phyloP scores from a whole-genome alignment of 2,329 filamentous ascomycete genomes.

The Lachnellula occidentalis region DNA sequence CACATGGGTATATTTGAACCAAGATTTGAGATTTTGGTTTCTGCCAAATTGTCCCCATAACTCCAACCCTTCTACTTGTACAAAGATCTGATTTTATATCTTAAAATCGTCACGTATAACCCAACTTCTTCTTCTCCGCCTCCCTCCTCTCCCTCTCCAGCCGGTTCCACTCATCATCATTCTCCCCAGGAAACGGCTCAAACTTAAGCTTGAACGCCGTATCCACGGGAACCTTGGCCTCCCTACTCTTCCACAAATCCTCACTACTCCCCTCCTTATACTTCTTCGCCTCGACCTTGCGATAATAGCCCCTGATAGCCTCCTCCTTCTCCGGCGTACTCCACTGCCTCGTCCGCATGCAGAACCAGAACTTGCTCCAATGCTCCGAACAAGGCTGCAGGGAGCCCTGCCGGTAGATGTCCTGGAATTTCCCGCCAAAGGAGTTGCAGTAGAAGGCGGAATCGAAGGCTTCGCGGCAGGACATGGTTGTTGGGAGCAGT shows the following conservation, averaged over 20 bases:
- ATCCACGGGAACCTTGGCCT: constrained; percentile 49
- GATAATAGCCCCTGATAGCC: constrained; percentile 33
- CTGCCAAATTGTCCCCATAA: not conserved
- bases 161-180: constrained; percentile 36
- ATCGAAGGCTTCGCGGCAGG: constrained; percentile 87
- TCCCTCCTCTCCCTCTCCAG: constrained; percentile 24
- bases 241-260: constrained; percentile 79
- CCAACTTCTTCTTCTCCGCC: not conserved
- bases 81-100: not conserved
- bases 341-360: constrained; percentile 75
- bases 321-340: constrained; percentile 52
- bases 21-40: not conserved
- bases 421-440: constrained; percentile 83
- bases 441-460: constrained; percentile 91
- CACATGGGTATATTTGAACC: not conserved
- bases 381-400: constrained; percentile 74
- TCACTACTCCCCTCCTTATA: constrained; percentile 64
- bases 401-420: constrained; percentile 80
- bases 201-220: constrained; percentile 32
- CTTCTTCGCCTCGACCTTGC: constrained; percentile 50
- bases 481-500: constrained; percentile 76
- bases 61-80: not conserved
- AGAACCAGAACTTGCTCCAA: constrained; percentile 96
- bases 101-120: constrained; percentile 5
- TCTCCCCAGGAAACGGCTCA: constrained; percentile 35